Percentiles rank a stretch among this genome's conserved stretches.
Conservation (phyloP, 2,329 filamentous ascomycete species). For the Drechslerella dactyloides region DNA sequence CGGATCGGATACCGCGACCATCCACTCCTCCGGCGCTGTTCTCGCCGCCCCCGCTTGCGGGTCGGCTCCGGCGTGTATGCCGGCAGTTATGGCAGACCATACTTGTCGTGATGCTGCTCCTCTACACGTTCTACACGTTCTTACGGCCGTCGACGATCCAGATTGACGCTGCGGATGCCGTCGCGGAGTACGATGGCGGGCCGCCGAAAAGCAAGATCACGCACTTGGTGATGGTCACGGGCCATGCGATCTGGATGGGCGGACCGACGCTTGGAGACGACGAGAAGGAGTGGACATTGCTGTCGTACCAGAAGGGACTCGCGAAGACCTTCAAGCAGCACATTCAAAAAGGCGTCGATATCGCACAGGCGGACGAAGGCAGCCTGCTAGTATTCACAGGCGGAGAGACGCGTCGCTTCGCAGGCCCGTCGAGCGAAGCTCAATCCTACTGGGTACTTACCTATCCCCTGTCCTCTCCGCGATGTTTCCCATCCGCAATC, state of each 20-base stretch:
- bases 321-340: conserved; percentile 80
- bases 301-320: conserved; percentile 69
- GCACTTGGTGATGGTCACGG: conserved; percentile 53
- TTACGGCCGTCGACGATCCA: conserved; percentile 1
- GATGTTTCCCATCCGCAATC: background rate
- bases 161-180: background rate
- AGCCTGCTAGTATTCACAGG: conserved; percentile 74
- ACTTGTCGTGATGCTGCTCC: conserved; percentile 14
- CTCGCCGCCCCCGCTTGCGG: conserved; percentile 15
- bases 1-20: conserved; percentile 26
- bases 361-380: conserved; percentile 61
- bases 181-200: conserved; percentile 43
- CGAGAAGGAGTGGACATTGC: conserved; percentile 53
- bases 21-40: conserved; percentile 15
- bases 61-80: conserved; percentile 24
- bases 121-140: conserved; percentile 23
- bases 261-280: conserved; percentile 51
- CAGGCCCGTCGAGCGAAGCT: conserved; percentile 66
- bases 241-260: conserved; percentile 55
- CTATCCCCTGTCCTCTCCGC: background rate
- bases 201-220: conserved; percentile 39
- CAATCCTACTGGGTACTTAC: conserved; percentile 65
- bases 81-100: conserved; percentile 37
- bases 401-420: conserved; percentile 67
- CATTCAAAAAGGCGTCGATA: conserved; percentile 68